A percentile compares a stretch with the other conserved stretches of the same genome.
phyloP scores from a whole-genome alignment of 306 rosid genomes.

The Myrica gale region DNA sequence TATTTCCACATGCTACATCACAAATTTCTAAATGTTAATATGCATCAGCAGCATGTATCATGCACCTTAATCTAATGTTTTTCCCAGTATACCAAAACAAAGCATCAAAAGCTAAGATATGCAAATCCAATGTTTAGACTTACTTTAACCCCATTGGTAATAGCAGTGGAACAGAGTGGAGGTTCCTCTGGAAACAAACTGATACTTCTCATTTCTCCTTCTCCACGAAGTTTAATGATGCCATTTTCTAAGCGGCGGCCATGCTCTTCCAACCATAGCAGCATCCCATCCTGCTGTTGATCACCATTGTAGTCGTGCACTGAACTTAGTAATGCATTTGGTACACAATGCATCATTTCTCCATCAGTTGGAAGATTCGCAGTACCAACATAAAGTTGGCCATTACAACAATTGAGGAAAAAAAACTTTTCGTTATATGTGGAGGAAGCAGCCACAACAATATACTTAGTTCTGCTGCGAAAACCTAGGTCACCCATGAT shows the following conservation, averaged over 20 bases:
- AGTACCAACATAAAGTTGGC: constrained; percentile 81
- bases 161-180: constrained; percentile 69
- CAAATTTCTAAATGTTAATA: background rate
- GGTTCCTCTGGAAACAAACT: constrained; percentile 72
- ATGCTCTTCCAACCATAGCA: constrained; percentile 93
- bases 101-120: constrained; percentile 7
- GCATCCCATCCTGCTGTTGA: constrained; percentile 75
- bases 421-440: constrained; percentile 46
- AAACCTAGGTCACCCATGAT: constrained; percentile 31
- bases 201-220: constrained; percentile 43
- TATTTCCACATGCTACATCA: no score
- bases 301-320: constrained; percentile 37
- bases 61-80: background rate
- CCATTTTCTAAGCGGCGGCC: constrained; percentile 70
- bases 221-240: constrained; percentile 57
- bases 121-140: constrained; percentile 4
- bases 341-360: constrained; percentile 84
- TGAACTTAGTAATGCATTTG: constrained; percentile 50
- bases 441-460: constrained; percentile 67
- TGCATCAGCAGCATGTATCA: constrained; percentile 22
- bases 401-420: constrained; percentile 67
- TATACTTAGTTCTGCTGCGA: constrained; percentile 40
- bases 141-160: constrained; percentile 83
- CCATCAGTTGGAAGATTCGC: constrained; percentile 38
- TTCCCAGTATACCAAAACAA: constrained; percentile 10